These are phyloP conservation scores for Morella rubra DNA, from an alignment of 306 rosid genomes.

Conservation along the genomic window DNA sequence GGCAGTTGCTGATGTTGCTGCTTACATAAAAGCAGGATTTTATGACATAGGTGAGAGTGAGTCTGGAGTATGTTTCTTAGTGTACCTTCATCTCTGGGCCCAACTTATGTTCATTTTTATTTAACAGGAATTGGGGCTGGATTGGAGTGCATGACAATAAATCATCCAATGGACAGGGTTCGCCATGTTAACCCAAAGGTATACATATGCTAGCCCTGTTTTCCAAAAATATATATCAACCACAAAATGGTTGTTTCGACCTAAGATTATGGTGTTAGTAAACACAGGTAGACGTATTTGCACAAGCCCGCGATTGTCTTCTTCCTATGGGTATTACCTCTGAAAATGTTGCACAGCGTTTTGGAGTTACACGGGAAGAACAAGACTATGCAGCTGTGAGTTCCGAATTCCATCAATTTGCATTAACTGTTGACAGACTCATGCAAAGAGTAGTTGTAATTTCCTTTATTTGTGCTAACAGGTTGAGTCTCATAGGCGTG, in stretches of 20 bases:
- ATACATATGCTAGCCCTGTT: constrained; percentile 7
- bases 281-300: constrained; percentile 49
- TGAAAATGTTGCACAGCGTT: constrained; percentile 80
- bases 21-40: constrained; percentile 79
- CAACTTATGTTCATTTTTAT: constrained; percentile 21
- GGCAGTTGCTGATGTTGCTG: constrained; percentile 96
- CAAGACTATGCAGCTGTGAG: constrained; percentile 96
- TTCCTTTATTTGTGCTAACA: constrained; percentile 23
- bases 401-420: constrained; percentile 23
- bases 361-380: constrained; percentile 79
- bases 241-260: constrained; percentile 16
- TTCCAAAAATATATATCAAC: constrained; percentile 3
- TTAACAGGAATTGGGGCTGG: constrained; percentile 85
- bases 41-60: constrained; percentile 71
- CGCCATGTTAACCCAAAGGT: constrained; percentile 63
- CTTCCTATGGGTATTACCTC: constrained; percentile 94
- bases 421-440: constrained; percentile 4
- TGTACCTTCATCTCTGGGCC: constrained; percentile 7
- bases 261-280: constrained; percentile 6
- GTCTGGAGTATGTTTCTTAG: background rate
- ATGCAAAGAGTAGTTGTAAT: background rate
- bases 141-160: constrained; percentile 68
- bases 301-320: constrained; percentile 81
- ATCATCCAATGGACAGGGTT: constrained; percentile 29
- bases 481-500: constrained; percentile 92